Percentiles rank a stretch among this genome's conserved stretches.
These are phyloP conservation scores for Salix dunnii DNA, from an alignment of 345 rosid species.

Conservation along the genomic window DNA sequence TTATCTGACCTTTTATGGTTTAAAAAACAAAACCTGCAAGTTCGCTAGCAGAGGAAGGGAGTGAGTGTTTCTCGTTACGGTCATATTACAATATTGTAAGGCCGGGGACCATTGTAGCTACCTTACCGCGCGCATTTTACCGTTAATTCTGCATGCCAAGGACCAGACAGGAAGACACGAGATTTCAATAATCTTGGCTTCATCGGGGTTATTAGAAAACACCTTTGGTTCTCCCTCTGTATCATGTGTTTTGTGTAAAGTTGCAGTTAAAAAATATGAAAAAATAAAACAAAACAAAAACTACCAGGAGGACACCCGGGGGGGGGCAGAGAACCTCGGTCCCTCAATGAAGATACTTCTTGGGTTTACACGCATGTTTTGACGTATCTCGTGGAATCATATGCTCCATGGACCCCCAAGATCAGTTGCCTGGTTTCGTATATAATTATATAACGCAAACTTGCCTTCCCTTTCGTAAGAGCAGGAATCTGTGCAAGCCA, in stretches of 20 bases:
- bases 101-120: constrained; percentile 11
- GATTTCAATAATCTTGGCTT: background rate
- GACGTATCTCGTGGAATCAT: constrained; percentile 22
- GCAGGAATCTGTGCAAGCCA: background rate
- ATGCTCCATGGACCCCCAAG: constrained; percentile 3
- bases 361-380: constrained; percentile 10
- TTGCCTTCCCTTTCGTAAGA: background rate
- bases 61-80: background rate
- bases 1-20: constrained; percentile 14
- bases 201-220: background rate
- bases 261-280: background rate
- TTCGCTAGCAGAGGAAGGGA: background rate
- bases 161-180: background rate
- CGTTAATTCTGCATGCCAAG: background rate
- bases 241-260: background rate
- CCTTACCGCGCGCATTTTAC: background rate
- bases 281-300: no score
- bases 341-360: background rate
- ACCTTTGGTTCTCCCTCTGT: background rate
- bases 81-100: background rate
- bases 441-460: background rate
- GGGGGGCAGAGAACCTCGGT: background rate
- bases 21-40: background rate
- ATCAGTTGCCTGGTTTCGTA: background rate
- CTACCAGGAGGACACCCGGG: background rate